Conservation (phyloP, 1,284 basidiomycete genomes). For the Microbotryum silenes-acaulis region DNA sequence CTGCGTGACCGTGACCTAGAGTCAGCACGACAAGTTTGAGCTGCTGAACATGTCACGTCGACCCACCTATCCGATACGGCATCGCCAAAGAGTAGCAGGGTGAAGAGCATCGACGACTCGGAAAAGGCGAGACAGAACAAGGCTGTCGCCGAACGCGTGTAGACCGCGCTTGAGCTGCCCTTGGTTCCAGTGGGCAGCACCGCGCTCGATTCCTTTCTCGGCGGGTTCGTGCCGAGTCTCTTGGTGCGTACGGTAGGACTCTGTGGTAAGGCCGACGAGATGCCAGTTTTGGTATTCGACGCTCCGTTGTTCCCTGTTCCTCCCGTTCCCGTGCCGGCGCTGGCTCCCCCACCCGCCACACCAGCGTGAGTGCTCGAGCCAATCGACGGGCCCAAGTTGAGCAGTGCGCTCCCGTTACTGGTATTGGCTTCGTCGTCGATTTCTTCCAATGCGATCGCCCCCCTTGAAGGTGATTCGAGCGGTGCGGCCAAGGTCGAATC, state of each 20-base stretch:
- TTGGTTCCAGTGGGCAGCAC: not conserved
- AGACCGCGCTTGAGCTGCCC: conserved; percentile 5
- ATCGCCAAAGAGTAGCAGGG: conserved; percentile 37
- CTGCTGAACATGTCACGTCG: no score
- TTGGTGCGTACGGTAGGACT: conserved; percentile 9
- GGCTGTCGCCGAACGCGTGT: conserved; percentile 27
- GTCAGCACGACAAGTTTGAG: not conserved
- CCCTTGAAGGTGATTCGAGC: conserved; percentile 7
- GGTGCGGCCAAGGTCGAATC: conserved; percentile 9
- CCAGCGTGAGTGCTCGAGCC: not conserved
- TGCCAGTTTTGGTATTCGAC: not conserved
- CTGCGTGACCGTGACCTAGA: conserved; percentile 14
- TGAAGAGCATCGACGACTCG: conserved; percentile 37
- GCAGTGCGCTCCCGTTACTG: conserved; percentile 5
- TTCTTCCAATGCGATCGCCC: not conserved
- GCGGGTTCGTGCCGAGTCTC: conserved; percentile 8
- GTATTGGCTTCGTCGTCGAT: conserved; percentile 18
- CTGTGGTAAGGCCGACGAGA: conserved; percentile 1
- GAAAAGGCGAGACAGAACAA: conserved; percentile 38
- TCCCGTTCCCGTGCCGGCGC: no score
- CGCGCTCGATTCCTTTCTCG: no score
- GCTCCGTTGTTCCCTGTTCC: not conserved
- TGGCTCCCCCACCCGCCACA: no score
- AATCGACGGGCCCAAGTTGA: not conserved
- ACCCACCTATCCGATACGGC: conserved; percentile 30